Base-by-base conservation (phyloP, 2,329 filamentous ascomycete genomes). In the Penicillium sp. region DNA sequence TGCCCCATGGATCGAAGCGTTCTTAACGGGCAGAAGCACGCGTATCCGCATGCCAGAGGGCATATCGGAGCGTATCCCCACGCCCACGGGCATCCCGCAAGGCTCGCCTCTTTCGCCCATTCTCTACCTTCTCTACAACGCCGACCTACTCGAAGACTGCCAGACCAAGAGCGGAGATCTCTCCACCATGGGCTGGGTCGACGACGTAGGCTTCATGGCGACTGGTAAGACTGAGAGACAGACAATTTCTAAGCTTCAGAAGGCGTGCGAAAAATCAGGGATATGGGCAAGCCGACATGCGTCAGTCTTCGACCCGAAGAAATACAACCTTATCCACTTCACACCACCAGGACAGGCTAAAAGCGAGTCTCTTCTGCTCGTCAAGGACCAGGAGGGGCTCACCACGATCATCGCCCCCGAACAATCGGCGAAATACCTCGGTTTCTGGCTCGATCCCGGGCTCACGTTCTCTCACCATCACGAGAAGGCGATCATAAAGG, bases 91-190 rank as follows among this genome's bases (percentile, higher is more conserved):
- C 9, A 65, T 67, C 7, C 62, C 61, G 4, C 56, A 68, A 53
- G 62, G 63, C 11, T 69, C 60, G 1, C 60, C 57, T 8, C 25
- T 67, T 0, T 68, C 60, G 1, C 67, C 59, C 3, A 67, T 69
- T 23, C 62, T 67, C 25, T 69, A 62, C 49, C 57, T 69, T 8
- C 56, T 69, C 51, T 70, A 67, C 35, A 68, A 69, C 27, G 58
- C 59, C 25, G 60, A 67, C 43, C 56, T 69, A 0, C 51, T 69
- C 8, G 60, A 68, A 14, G 18, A n/a, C 12, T 29, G 23, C 23
- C 29, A 31, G 43, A n/a, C n/a, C 14, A 3, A 3, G n/a, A 31
- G 27, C 27, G 43, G 25, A 18, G n/a, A 18, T 14, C 27, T 23
- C 9, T 14, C 26, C 12, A 35, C 12, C 0, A 31, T 31, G 1